Evolutionary conservation across 768 basidiomycete species (phyloP).

Genomic region (Arthromyces matolae): DNA sequence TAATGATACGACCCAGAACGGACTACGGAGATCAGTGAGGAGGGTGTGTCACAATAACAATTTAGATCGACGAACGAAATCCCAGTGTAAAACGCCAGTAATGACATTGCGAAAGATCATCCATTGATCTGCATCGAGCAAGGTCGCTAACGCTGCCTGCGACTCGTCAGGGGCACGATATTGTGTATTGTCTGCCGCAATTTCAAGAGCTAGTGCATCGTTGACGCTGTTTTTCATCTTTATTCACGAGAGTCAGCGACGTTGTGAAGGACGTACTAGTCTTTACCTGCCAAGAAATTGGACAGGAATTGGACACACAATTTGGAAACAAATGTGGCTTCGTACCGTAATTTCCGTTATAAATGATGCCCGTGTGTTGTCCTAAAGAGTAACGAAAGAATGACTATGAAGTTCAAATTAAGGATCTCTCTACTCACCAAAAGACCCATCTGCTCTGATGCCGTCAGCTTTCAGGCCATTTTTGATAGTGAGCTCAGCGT

Average conservation of each 20-base stretch:
- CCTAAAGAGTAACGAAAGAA: constrained; percentile 24
- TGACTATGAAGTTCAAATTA: not conserved
- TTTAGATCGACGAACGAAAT: constrained; percentile 69
- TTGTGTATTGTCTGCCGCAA: constrained; percentile 53
- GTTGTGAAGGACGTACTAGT: constrained; percentile 31
- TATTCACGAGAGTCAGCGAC: not conserved
- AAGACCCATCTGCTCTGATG: constrained; percentile 51
- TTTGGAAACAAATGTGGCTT: not conserved
- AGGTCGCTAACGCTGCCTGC: constrained; percentile 46
- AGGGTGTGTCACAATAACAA: too few species aligned
- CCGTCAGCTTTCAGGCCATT: constrained; percentile 53
- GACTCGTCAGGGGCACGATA: constrained; percentile 44
- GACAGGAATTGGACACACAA: not conserved
- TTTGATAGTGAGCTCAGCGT: constrained; percentile 49
- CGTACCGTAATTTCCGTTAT: constrained; percentile 69
- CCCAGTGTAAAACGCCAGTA: constrained; percentile 64
- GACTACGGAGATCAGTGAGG: too few species aligned
- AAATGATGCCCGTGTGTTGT: constrained; percentile 62
- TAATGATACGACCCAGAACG: constrained; percentile 60
- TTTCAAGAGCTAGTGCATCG: constrained; percentile 61
- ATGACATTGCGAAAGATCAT: constrained; percentile 62
- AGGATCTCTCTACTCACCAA: constrained; percentile 27
- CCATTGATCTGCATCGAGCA: constrained; percentile 62
- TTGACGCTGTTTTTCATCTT: constrained; percentile 39
- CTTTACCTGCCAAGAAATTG: constrained; percentile 31